Evolutionary conservation across 2,329 filamentous ascomycete species (phyloP), one percentile per base, ranked within the genome.

Genomic region (Sarocladium strictum): DNA sequence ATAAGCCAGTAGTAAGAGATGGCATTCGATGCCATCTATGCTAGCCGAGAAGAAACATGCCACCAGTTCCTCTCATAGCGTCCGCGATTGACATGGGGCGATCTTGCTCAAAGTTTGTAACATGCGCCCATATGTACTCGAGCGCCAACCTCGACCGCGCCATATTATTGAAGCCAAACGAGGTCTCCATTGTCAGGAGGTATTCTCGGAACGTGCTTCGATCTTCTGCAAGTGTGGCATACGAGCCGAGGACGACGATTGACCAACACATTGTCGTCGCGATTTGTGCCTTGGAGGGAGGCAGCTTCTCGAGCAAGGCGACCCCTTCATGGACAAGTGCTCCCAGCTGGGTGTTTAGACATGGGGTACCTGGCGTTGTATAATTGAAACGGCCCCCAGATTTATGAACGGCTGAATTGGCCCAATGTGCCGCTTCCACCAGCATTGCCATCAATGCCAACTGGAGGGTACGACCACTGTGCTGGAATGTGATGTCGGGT

Each of bases 241-340:
- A 47, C n/a, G 43, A 47, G 14, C 43, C 43, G 10, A 47, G 23
- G 3, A 47, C 43, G 10, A 47, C 21, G 23, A 47, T 23, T 9
- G 43, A 47, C 43, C 43, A 47, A 15, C 43, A 27, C 43, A 47
- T 47, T 3, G 43, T 47, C n/a, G 43, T 47, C 6, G 43, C 43
- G 29, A 47, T 47, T 27, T 27, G 43, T 11, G 24, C 3, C 14
- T 23, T 14, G 7, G 3, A 3, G 4, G 43, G 43, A 6, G 43
- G 43, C 23, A 47, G 23, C 21, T 47, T 29, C 11, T 29, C 17
- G 10, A 47, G 24, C 3, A 47, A 24, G 11, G 23, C 12, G 4
- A 47, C 43, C 3, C 23, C 43, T n/a, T 47, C 23, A 15, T 27
- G 23, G n/a, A 47, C 43, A 7, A 47, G 11, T 27, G 24, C n/a